phyloP scores from a whole-genome alignment of 306 rosid genomes.

The Albizia julibrissin region DNA sequence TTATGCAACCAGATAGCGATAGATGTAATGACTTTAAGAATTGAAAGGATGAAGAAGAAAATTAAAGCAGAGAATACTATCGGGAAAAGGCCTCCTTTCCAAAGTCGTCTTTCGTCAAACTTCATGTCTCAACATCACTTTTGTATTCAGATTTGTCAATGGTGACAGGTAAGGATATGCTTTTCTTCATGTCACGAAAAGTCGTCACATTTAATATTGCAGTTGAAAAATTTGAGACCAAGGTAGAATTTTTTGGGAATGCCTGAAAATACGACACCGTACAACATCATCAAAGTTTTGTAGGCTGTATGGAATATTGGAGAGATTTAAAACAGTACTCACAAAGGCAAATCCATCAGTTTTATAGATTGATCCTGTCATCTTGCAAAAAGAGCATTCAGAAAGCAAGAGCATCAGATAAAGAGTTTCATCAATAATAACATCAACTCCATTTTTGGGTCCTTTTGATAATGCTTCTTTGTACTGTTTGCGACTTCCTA shows the following conservation, averaged over 20 bases:
- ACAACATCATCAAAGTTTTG: no score
- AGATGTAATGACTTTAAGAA: neutral
- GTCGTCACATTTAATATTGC: slow-evolving; percentile 41
- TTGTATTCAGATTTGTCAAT: neutral
- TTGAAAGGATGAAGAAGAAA: neutral
- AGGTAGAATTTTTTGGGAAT: slow-evolving; percentile 29
- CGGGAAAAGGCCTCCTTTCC: neutral
- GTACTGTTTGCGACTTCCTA: neutral
- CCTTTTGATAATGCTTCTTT: neutral
- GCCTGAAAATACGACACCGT: slow-evolving; percentile 29
- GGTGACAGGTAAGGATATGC: neutral
- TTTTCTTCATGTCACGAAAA: neutral
- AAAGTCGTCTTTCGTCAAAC: neutral
- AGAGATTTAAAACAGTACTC: slow-evolving; percentile 3
- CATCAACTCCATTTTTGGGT: neutral
- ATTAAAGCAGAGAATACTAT: neutral
- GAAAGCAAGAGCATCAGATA: slow-evolving; percentile 38
- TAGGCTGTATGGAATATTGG: neutral
- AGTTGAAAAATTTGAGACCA: slow-evolving; percentile 41
- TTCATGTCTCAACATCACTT: neutral
- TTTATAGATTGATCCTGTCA: slow-evolving; percentile 41
- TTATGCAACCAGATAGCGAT: no score
- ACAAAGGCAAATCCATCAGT: slow-evolving; percentile 48
- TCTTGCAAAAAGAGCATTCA: slow-evolving; percentile 17
- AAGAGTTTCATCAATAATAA: slow-evolving; percentile 37